Evolutionary conservation across 306 rosid genomes (phyloP).

Genomic region (Spatholobus suberectus): DNA sequence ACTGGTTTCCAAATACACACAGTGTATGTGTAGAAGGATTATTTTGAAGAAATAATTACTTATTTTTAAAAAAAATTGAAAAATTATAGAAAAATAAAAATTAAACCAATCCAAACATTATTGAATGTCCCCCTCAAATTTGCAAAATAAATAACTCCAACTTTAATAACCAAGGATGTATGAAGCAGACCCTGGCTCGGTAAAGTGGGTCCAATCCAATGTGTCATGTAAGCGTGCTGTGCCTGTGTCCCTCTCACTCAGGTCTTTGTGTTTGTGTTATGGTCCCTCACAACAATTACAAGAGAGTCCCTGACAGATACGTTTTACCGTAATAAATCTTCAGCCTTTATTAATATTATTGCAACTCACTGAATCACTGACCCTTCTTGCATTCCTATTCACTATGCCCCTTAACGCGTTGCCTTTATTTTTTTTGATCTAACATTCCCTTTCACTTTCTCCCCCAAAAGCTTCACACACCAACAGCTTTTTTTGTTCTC

Average conservation of each 20-base stretch:
- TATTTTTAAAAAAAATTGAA: no score
- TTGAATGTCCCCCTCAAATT: neutral
- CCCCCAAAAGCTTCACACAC: neutral
- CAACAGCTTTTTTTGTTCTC: neutral
- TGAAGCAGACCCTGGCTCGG: no score
- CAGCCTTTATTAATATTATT: neutral
- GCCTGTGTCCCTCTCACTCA: neutral
- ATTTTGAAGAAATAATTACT: no score
- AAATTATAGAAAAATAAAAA: no score
- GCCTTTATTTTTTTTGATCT: neutral
- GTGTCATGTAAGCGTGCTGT: neutral
- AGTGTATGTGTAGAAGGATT: no score
- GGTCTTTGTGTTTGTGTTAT: no score
- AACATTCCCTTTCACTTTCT: slow-evolving; percentile 25
- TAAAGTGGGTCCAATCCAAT: neutral
- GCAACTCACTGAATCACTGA: neutral
- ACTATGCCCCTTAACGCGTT: no score
- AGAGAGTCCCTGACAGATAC: neutral
- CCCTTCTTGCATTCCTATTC: neutral
- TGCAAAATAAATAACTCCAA: neutral
- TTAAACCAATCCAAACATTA: neutral
- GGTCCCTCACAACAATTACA: neutral
- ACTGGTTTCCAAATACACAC: no score
- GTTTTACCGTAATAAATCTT: neutral
- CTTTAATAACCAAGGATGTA: neutral